Conservation (phyloP, 257 asterid species). For the Salvia splendens region DNA sequence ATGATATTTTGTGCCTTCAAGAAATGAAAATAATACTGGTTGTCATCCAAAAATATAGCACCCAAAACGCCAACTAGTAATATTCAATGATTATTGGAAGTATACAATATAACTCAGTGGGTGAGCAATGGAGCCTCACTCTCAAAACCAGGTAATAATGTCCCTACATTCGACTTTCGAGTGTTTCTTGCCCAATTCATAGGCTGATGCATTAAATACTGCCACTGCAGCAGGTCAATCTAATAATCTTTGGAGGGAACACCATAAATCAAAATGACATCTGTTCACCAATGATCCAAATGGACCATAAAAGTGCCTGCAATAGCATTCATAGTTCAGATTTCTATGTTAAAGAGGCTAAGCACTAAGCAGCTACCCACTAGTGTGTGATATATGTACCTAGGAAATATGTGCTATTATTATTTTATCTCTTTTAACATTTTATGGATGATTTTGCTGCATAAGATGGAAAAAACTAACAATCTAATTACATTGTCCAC, state of each 20-base stretch:
- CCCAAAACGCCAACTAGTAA: conserved; percentile 29
- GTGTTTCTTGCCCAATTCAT: conserved; percentile 47
- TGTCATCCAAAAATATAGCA: conserved; percentile 28
- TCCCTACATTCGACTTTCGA: conserved; percentile 36
- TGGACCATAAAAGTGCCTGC: conserved; percentile 63
- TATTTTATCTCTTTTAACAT: conserved; percentile 21
- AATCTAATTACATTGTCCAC: conserved; percentile 18
- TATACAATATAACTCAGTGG: conserved; percentile 36
- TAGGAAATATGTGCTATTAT: conserved; percentile 28
- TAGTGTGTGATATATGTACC: conserved; percentile 32
- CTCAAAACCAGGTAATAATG: conserved; percentile 32
- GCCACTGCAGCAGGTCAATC: conserved; percentile 49
- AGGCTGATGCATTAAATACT: conserved; percentile 43
- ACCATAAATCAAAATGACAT: conserved; percentile 50
- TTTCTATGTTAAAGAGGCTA: conserved; percentile 46
- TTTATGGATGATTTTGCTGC: conserved; percentile 21
- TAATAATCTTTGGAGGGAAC: conserved; percentile 51
- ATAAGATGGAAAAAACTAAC: conserved; percentile 24
- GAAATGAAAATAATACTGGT: conserved; percentile 25
- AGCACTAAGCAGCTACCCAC: conserved; percentile 48
- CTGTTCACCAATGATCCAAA: conserved; percentile 60
- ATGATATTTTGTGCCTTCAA: conserved; percentile 37
- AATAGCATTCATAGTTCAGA: conserved; percentile 62
- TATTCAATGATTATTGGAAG: conserved; percentile 32
- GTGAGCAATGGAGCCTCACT: conserved; percentile 31